Conservation (phyloP, 2,329 filamentous ascomycete genomes). For the Aureobasidium sp. region DNA sequence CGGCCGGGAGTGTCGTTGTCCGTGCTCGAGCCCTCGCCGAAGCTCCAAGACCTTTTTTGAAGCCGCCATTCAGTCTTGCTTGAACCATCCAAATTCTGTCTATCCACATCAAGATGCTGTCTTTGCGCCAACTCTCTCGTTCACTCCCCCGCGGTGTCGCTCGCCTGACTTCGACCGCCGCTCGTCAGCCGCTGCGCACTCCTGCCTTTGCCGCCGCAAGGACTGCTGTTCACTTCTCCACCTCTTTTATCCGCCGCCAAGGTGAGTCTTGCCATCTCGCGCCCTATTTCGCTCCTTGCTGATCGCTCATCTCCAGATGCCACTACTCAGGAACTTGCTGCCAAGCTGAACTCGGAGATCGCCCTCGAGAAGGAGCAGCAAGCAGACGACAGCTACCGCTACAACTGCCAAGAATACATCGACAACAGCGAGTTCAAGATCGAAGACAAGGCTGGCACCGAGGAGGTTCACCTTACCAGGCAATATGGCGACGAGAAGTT, state of each 20-base stretch:
- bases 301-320: background rate
- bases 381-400: constrained; percentile 54
- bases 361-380: constrained; percentile 74
- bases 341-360: constrained; percentile 80
- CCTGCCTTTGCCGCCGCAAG: constrained; percentile 19
- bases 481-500: constrained; percentile 84
- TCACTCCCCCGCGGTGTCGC: constrained; percentile 37
- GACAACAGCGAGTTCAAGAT: constrained; percentile 72
- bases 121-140: constrained; percentile 40
- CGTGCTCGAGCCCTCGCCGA: background rate
- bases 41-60: constrained; percentile 2
- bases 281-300: background rate
- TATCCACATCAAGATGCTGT: constrained; percentile 33
- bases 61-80: background rate
- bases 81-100: background rate
- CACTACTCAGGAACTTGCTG: constrained; percentile 72
- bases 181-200: constrained; percentile 29
- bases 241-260: constrained; percentile 33
- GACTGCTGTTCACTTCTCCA: constrained; percentile 35
- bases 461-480: constrained; percentile 80
- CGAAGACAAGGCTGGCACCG: constrained; percentile 72
- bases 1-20: background rate
- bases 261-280: constrained; percentile 18
- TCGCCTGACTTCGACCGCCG: constrained; percentile 34
- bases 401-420: constrained; percentile 71